Evolutionary conservation across 352 stramenopile species (phyloP).

Genomic region (Hyaloperonospora arabidopsidis): DNA sequence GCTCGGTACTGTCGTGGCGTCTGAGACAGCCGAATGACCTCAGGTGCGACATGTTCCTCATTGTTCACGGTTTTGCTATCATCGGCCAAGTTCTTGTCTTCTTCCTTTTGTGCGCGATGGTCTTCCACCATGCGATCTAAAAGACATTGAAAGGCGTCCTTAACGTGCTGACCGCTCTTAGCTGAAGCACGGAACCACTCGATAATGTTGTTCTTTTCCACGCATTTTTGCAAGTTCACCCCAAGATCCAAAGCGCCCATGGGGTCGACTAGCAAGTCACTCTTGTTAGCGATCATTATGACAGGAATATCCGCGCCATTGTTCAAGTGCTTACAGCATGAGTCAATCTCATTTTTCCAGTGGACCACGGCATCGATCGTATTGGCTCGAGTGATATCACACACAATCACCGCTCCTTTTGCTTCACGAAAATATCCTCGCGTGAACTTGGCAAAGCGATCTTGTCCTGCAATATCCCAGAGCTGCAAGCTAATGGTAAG

Average conservation of each 20-base stretch:
- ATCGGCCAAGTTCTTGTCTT: conserved; percentile 2
- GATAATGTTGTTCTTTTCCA: conserved; percentile 57
- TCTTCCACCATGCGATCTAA: conserved; percentile 53
- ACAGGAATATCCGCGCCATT: conserved; percentile 48
- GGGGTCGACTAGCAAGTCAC: conserved; percentile 65
- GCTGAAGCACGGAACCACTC: conserved; percentile 74
- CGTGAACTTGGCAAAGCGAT: conserved; percentile 85
- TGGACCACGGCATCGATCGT: conserved; percentile 78
- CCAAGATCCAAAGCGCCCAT: conserved; percentile 61
- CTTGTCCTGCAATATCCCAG: conserved; percentile 86
- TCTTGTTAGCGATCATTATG: conserved; percentile 83
- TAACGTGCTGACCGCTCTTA: conserved; percentile 57
- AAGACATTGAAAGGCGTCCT: conserved; percentile 55
- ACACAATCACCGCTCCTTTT: conserved; percentile 79
- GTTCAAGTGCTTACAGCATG: conserved; percentile 47
- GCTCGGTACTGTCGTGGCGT: conserved; percentile 18
- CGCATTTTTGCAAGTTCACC: conserved; percentile 82
- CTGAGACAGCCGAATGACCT: conserved; percentile 43
- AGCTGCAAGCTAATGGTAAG: conserved; percentile 66
- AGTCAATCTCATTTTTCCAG: conserved; percentile 80
- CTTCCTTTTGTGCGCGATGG: conserved; percentile 30
- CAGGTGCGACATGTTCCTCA: conserved; percentile 3
- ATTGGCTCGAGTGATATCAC: conserved; percentile 79
- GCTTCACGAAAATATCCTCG: conserved; percentile 78
- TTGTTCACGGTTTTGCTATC: conserved; percentile 2